Base-by-base conservation (phyloP, 169 alveolate species). In the Cyclospora cayetanensis region DNA sequence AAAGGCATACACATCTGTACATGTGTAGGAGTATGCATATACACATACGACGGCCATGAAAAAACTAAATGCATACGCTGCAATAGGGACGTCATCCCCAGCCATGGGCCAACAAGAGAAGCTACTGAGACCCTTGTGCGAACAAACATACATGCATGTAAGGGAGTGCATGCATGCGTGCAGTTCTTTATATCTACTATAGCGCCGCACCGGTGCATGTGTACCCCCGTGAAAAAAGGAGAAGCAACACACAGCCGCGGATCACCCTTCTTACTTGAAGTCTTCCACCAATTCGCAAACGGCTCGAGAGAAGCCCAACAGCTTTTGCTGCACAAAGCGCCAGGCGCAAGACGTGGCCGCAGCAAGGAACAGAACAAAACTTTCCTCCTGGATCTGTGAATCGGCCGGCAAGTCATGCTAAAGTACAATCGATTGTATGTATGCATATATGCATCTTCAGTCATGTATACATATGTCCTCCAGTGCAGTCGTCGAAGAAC, bases 231-330 rank as follows among this genome's bases (percentile, higher is more conserved):
- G 22, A 53, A 20, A 22, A 20, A 53, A 53, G 66, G 66, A 22
- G 20, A n/a, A 70, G n/a, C 65, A 70, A 22, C 22, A 37, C 20
- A n/a, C 65, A 37, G n/a, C n/a, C n/a, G n/a, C n/a, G n/a, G n/a
- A n/a, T 37, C 35, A 15, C 42, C 11, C 11, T 63, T 27, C 89
- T 46, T 20, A 89, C 93, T 63, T 87, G 65, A 87, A 87, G 15
- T 87, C 92, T 29, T 87, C 92, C 9, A 87, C 79, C 35, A 65
- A 35, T 68, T 87, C 92, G 79, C 92, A 53, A 15, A 87, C 39
- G 31, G 39, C 63, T 20, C 70, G 65, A 0, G 74, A 5, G 25
- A 87, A 87, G 29, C 41, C 70, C 63, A 46, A 1, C 25, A 87
- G 70, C 35, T 63, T 41, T 7, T 22, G 37, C 92, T 87, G 86